Percentiles rank a stretch among this genome's conserved stretches.
Evolutionary conservation across 208 protist genomes (phyloP).

Genomic region (Trypanosoma avium): DNA sequence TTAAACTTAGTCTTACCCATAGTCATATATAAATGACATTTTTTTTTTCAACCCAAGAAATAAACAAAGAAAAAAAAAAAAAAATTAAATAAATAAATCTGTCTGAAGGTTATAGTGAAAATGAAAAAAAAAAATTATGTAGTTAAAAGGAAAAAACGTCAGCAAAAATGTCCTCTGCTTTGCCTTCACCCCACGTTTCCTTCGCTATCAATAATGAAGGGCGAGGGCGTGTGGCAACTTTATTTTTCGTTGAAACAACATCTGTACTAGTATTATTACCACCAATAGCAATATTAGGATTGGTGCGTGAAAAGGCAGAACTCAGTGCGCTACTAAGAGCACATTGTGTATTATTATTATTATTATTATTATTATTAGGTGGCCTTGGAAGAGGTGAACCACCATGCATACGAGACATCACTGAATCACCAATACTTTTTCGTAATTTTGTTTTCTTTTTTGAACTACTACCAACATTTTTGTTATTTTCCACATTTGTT

Average conservation of each 20-base stretch:
- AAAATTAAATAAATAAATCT: constrained; percentile 4
- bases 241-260: no score
- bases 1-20: no score
- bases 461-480: background rate
- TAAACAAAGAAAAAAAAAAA: constrained; percentile 17
- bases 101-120: constrained; percentile 30
- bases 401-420: background rate
- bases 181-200: constrained; percentile 18
- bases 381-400: constrained; percentile 13
- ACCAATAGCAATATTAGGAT: background rate
- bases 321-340: constrained; percentile 12
- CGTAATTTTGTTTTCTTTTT: background rate
- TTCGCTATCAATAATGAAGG: constrained; percentile 25
- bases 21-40: no score
- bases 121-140: constrained; percentile 14
- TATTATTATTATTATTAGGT: constrained; percentile 2
- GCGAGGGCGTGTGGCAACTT: constrained; percentile 17
- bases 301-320: constrained; percentile 7
- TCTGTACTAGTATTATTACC: background rate
- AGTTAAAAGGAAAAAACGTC: constrained; percentile 54
- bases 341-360: no score
- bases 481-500: background rate
- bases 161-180: constrained; percentile 64
- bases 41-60: no score
- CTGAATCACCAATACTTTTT: background rate